These are phyloP conservation scores for Ascochyta clinopodiicola DNA, from an alignment of 2,329 filamentous ascomycete genomes.

Conservation along the genomic window DNA sequence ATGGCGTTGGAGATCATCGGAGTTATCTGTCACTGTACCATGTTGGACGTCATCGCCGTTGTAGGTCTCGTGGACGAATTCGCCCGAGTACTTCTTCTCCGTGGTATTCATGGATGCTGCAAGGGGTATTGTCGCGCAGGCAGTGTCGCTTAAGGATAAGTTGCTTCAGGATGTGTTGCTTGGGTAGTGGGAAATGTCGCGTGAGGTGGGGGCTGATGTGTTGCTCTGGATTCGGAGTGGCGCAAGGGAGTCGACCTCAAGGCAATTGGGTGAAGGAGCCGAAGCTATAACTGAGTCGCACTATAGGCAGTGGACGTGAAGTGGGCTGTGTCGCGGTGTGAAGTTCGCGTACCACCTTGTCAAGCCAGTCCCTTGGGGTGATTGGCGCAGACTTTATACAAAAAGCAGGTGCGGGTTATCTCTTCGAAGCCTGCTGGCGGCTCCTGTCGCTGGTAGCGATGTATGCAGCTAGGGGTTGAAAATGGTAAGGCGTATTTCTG, in stretches of 20 bases:
- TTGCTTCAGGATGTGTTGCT: slow-evolving; percentile 20
- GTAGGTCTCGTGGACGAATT: slow-evolving; percentile 36
- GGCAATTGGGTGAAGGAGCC: slow-evolving; percentile 24
- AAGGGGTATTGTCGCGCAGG: slow-evolving; percentile 27
- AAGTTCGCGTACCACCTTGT: slow-evolving; percentile 25
- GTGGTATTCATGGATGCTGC: slow-evolving; percentile 37
- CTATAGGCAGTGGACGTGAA: slow-evolving; percentile 31
- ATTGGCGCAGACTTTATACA: slow-evolving; percentile 37
- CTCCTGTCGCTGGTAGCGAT: slow-evolving; percentile 34
- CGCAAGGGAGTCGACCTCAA: slow-evolving; percentile 20
- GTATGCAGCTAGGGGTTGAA: slow-evolving; percentile 21
- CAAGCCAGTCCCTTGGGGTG: slow-evolving; percentile 11
- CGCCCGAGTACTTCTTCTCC: slow-evolving; percentile 42
- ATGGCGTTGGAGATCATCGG: slow-evolving; percentile 48
- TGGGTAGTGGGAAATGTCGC: slow-evolving; percentile 12
- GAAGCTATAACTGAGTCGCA: slow-evolving; percentile 32
- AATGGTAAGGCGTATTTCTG: slow-evolving; percentile 23
- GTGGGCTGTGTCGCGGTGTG: slow-evolving; percentile 18
- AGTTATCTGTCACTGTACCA: slow-evolving; percentile 41
- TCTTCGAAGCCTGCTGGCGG: slow-evolving; percentile 27
- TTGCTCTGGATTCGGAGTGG: slow-evolving; percentile 21
- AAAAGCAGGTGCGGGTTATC: slow-evolving; percentile 29
- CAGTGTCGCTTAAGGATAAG: slow-evolving; percentile 16
- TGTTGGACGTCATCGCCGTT: slow-evolving; percentile 37
- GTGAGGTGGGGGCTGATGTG: slow-evolving; percentile 12